Base-by-base conservation (phyloP, 2,329 filamentous ascomycete species). In the Davidsoniella neocaledoniae region DNA sequence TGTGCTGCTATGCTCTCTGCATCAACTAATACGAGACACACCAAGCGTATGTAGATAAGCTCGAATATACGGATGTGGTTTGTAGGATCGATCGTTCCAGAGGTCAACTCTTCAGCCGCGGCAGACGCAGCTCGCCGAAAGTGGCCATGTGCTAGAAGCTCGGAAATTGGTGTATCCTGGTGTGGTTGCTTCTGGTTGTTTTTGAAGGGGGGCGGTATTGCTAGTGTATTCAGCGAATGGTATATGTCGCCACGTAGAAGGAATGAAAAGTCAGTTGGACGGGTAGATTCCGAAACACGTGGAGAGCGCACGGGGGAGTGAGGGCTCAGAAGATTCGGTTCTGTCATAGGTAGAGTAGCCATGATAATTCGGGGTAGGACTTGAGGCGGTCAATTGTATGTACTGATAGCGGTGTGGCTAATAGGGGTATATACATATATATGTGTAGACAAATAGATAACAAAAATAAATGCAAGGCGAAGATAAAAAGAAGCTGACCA, bases 211-310 rank as follows among this genome's bases (percentile, higher is more conserved):
- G 68, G 59, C 0, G 78, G 76, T 10, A 79, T 64, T 54, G 72
- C 70, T 42, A 77, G 71, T 14, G 73, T 74, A 1, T 82, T 79
- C 21, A 95, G 70, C 1, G 82, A 78, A 60, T 94, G 88, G 67
- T 90, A 95, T 50, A 88, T 81, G 55, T 86, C 77, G 2, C 85
- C 80, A 17, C 81, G 77, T 9, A 91, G 74, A 43, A 95, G 77
- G 62, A 83, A 90, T 16, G 80, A 77, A 56, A 94, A 83, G 66
- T 94, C 82, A 58, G 84, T 83, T 14, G 46, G 29, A 8, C 23
- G 38, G n/a, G 17, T 38, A 7, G 51, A 43, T 21, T 8, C 60
- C 54, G 19, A 57, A 55, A 9, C 61, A 59, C 2, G 61, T 61
- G 14, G 56, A 52, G 49, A 57, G 54, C 23, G 55, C 55, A 43